Percentiles rank a stretch among this genome's conserved stretches.
Conservation (phyloP, 2,329 filamentous ascomycete genomes). For the Colletotrichum brevisporum region DNA sequence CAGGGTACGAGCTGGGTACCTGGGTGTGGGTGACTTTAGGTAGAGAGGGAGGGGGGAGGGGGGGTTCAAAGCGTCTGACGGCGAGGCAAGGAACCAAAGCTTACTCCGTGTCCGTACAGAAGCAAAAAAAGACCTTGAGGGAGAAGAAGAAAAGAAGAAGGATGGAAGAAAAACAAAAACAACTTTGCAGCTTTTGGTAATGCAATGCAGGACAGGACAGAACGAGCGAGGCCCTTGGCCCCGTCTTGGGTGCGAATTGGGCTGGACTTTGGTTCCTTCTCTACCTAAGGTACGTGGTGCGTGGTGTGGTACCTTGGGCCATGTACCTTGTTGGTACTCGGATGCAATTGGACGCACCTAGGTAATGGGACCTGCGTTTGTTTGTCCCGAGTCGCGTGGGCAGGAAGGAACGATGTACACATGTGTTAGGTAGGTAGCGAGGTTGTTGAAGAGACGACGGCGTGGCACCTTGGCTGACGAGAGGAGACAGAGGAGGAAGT, state of each 20-base stretch:
- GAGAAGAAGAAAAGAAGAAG: too few relatives aligned
- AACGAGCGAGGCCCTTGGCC: not conserved
- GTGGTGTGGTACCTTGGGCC: too few relatives aligned
- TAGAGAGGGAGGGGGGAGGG: not conserved
- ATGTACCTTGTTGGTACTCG: not conserved
- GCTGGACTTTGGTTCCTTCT: not conserved
- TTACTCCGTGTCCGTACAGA: too few relatives aligned
- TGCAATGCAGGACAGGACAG: too few relatives aligned
- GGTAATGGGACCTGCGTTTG: slow-evolving; percentile 12
- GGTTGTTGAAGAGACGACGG: not conserved
- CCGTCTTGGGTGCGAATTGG: not conserved
- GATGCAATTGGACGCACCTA: not conserved
- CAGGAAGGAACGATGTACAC: not conserved
- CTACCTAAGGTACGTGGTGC: too few relatives aligned
- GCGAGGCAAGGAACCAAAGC: too few relatives aligned
- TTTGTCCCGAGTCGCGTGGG: slow-evolving; percentile 12
- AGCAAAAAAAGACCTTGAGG: too few relatives aligned
- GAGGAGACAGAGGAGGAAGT: not conserved
- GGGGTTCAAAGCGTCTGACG: too few relatives aligned
- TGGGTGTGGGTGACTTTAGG: not conserved
- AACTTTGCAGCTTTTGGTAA: too few relatives aligned
- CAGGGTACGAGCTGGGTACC: slow-evolving; percentile 2
- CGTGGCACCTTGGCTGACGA: not conserved
- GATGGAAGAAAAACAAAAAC: too few relatives aligned
- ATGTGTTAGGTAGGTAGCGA: too few relatives aligned